phyloP scores from a whole-genome alignment of 2,329 filamentous ascomycete species.

The Fusarium odoratissimum region DNA sequence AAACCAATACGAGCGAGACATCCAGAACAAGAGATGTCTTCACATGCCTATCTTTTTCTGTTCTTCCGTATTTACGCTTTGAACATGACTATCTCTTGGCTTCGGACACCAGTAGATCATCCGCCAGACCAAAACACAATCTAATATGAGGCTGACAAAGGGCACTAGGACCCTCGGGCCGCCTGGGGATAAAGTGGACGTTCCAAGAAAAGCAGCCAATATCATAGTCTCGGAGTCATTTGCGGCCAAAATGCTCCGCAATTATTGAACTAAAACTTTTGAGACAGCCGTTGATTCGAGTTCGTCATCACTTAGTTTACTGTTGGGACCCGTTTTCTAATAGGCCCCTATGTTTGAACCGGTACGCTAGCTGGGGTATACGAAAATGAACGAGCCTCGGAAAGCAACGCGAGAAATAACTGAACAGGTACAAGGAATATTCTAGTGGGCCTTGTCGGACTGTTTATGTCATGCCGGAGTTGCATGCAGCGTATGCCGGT shows the following conservation, averaged over 20 bases:
- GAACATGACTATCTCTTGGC: neutral
- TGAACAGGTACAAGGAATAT: fast-evolving
- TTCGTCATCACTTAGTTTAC: neutral
- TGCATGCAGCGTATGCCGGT: neutral
- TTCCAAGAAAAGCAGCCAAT: neutral
- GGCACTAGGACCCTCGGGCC: neutral
- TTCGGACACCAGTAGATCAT: neutral
- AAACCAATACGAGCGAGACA: neutral
- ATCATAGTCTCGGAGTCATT: neutral
- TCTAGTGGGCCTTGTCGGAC: neutral
- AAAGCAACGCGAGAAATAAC: neutral
- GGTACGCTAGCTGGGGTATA: neutral
- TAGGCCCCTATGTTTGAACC: neutral
- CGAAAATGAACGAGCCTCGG: neutral
- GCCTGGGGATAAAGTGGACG: neutral
- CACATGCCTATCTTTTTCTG: neutral
- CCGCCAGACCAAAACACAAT: neutral
- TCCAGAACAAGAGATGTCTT: neutral
- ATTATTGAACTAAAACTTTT: neutral
- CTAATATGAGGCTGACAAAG: neutral
- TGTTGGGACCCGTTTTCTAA: neutral
- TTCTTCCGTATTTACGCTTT: neutral
- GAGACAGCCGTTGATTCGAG: neutral
- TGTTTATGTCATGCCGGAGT: neutral
- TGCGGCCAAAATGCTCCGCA: neutral